Evolutionary conservation across 1,139 yeast species (phyloP), one percentile per base, ranked within the genome.

Genomic region (Blastobotrys proliferans): DNA sequence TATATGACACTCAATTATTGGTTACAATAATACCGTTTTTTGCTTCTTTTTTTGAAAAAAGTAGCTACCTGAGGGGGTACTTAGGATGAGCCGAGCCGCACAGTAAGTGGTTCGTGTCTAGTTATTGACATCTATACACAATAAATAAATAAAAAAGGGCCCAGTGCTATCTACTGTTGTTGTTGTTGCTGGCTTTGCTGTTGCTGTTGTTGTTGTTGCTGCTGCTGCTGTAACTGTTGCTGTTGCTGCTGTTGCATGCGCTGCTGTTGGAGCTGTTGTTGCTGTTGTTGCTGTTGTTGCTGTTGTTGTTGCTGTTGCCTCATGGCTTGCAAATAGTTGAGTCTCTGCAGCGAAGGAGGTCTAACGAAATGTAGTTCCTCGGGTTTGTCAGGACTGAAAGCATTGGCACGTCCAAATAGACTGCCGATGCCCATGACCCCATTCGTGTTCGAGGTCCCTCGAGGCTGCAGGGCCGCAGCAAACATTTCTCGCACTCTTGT

Each of bases 401-500:
- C 64, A n/a, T 59, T 50, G 9, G 67, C 62, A 3, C 67, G 54
- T n/a, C 66, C 66, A 40, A 59, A 55, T 10, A 63, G 49, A 8
- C 62, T 57, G 13, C 63, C 66, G 17, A 55, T 48, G n/a, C n/a
- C n/a, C n/a, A n/a, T n/a, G n/a, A n/a, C n/a, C 9, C 57, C 60
- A 1, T 55, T 47, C 21, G 50, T 46, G 3, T 53, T 46, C 16
- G 54, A 40, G 2, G 49, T 45, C 11, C 50, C 52, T 22, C 47
- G 42, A 13, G 63, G 62, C 35, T 57, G 44, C 18, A 67, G 51
- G 0, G 69, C 62, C 16, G 61, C 55, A 22, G 69, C 67, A 34
- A 68, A 54, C 65, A 68, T 58, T 49, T 68, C 73, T 13, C 97
- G 73, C 82, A 86, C 83, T 50, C 88, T 76, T 49, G 88, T 71